Base-by-base conservation (phyloP, 768 basidiomycete species). In the Xerocomellus intermedius region DNA sequence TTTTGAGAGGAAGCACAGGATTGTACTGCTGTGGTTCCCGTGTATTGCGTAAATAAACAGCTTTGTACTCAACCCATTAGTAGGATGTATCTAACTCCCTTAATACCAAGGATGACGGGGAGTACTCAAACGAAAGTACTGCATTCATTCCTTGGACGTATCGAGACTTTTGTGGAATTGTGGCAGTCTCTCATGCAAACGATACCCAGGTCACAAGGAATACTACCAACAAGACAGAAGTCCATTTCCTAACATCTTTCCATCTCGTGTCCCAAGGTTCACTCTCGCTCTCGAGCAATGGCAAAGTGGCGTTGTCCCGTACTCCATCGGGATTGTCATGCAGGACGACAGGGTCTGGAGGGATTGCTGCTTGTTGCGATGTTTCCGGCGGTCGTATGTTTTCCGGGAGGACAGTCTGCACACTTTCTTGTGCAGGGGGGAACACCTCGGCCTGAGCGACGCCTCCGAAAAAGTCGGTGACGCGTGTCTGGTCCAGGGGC, bases 381-480 rank as follows among this genome's bases (percentile, higher is more conserved):
- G 12, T 44, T 28, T 61, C 47, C 9, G 19, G 14, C 3, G 19
- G 49, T 32, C 22, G 54, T 2, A 5, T 13, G n/a, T 39, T 22
- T 24, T 54, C 33, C 21, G 28, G 14, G 12, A 26, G 5, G 38
- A 46, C 14, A 2, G 21, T 39, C 13, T 38, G 56, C 5, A 3
- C 7, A 7, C 16, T 37, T 17, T 63, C 59, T 32, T 60, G 44
- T 2, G 46, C 19, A 33, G 42, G 32, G 42, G 64, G 64, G n/a
- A 74, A 67, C 16, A 94, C 75, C 62, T 98, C 92, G 0, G 87
- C 91, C 55, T 89, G 87, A 16, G 89, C 79, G 17, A 97, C 91
- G 2, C 91, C 94, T 3, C 92, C 92, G 62, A 94, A 87, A 68
- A 94, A 94, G 69, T 94, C 91, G 4, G 91, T 93, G 51, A 94